Evolutionary conservation across 2,329 filamentous ascomycete genomes (phyloP).

Genomic region (Biscogniauxia sp.): DNA sequence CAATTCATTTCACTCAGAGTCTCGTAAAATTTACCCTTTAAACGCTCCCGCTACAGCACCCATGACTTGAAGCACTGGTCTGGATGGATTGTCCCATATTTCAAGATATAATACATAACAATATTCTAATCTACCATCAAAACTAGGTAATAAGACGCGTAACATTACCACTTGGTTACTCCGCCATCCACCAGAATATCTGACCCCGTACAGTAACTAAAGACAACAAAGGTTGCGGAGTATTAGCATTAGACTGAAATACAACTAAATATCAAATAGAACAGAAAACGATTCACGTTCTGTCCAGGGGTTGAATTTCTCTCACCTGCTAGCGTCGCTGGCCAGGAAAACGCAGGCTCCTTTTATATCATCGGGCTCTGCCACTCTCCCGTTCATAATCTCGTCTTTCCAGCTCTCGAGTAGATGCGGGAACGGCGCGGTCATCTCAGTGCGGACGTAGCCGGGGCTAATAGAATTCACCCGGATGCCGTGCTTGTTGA

Average conservation of each 20-base stretch:
- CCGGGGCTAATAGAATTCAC: constrained; percentile 42
- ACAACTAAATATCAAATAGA: not conserved
- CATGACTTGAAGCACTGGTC: too few relatives aligned
- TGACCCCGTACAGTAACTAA: constrained; percentile 38
- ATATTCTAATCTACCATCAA: too few relatives aligned
- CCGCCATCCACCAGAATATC: constrained; percentile 47
- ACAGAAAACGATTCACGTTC: too few relatives aligned
- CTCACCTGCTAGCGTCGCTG: constrained; percentile 45
- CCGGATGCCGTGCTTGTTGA: constrained; percentile 38
- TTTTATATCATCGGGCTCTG: constrained; percentile 48
- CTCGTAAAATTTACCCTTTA: too few relatives aligned
- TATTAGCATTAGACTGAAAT: constrained; percentile 9
- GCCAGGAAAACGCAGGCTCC: constrained; percentile 48
- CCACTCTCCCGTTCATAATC: constrained; percentile 46
- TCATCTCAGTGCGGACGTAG: constrained; percentile 37
- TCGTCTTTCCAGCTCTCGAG: constrained; percentile 48
- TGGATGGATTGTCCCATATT: too few relatives aligned
- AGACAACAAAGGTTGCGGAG: not conserved
- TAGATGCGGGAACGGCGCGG: constrained; percentile 42
- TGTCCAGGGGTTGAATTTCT: too few relatives aligned
- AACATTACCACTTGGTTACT: constrained; percentile 36
- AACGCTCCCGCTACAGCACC: too few relatives aligned
- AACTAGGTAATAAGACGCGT: too few relatives aligned
- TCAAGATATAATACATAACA: too few relatives aligned
- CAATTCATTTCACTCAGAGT: too few relatives aligned